Evolutionary conservation across 345 rosid genomes (phyloP).

Genomic region (Rhodamnia rubescens): DNA sequence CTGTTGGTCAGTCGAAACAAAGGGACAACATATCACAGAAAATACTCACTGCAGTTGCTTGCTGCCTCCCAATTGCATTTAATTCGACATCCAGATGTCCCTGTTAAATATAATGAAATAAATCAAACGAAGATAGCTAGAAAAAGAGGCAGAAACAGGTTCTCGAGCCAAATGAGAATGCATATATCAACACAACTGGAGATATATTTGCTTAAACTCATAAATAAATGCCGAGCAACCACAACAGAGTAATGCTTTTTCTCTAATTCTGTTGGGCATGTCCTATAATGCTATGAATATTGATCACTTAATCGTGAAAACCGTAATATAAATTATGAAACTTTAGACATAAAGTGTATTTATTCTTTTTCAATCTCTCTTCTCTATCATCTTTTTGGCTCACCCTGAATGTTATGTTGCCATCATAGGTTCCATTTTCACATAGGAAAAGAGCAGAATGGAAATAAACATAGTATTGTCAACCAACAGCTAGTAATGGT

Average conservation of each 20-base stretch:
- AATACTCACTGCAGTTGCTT: slow-evolving; percentile 50
- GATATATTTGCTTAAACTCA: not conserved
- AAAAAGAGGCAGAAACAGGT: not conserved
- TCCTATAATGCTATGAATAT: not conserved
- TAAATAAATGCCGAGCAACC: not conserved
- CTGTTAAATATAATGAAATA: not conserved
- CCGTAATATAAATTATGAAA: not conserved
- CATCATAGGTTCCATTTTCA: not conserved
- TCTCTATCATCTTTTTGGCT: not conserved
- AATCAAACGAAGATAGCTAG: not conserved
- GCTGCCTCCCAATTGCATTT: slow-evolving; percentile 68
- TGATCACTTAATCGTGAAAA: not conserved
- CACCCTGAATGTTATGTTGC: not conserved
- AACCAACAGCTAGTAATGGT: not conserved
- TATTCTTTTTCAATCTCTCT: not conserved
- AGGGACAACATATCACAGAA: not conserved
- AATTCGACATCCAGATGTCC: slow-evolving; percentile 29
- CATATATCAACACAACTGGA: not conserved
- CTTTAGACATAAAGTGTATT: not conserved
- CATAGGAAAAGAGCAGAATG: not conserved
- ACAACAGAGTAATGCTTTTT: not conserved
- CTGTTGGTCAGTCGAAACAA: not conserved
- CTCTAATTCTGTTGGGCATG: not conserved
- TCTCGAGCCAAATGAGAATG: not conserved
- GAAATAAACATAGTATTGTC: not conserved